Evolutionary conservation across 2,329 filamentous ascomycete species (phyloP), one percentile per base, ranked within the genome.

Genomic region (Paramyrothecium sp.): DNA sequence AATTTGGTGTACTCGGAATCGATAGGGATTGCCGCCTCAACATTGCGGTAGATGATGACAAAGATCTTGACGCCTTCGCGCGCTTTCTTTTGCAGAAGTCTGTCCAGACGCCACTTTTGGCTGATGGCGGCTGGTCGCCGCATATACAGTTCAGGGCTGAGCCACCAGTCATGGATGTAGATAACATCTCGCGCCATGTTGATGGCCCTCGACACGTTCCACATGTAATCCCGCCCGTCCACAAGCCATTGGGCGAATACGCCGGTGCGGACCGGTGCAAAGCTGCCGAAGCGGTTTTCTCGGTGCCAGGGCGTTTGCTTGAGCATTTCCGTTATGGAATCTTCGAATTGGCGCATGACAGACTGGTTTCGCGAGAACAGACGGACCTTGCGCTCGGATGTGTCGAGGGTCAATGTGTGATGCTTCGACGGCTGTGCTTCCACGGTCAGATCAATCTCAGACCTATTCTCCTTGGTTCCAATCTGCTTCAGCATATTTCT

Each of bases 141-240:
- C 87, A 98, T 89, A 76, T 99, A 99, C 49, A 99, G 78, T 73
- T 99, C 94, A 1, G 95, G 95, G 65, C 91, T 97, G 46, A 99
- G 78, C 95, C 95, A 99, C 95, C 95, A 99, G 73, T 98, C 95
- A 71, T 99, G 95, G 61, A 99, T 98, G 74, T 98, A 98, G 65
- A 99, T 94, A 60, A 98, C 94, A 76, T 98, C 95, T 67, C 91
- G 91, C 10, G 95, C 95, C 87, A 97, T 97, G 70, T 92, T 95
- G 67, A 99, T 96, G 13, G 95, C 95, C 62, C 94, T 86, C 12
- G 94, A 98, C 8, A 98, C 92, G 71, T 97, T 96, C 95, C 95
- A 99, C 94, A 98, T 98, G 78, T 98, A 96, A 71, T 99, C 95
- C 64, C 95, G 87, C 17, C 91, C 95, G 73, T 99, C 95, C 0